phyloP scores from a whole-genome alignment of 2,329 filamentous ascomycete species.

The Thielaviopsis ethacetica region DNA sequence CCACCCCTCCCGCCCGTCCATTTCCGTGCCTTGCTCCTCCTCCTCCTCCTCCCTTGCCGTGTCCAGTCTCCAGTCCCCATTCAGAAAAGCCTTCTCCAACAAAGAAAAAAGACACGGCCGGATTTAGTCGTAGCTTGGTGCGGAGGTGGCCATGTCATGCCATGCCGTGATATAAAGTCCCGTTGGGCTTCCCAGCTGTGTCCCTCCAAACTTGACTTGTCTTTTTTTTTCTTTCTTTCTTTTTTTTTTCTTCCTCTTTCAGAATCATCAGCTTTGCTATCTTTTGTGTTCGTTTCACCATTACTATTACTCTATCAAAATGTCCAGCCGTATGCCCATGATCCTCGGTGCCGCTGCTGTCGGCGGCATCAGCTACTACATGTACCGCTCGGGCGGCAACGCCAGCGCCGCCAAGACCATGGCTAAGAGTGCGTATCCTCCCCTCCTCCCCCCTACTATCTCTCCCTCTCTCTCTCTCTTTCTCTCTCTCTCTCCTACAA shows the following conservation, averaged over 20 bases:
- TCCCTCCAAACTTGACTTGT: background rate
- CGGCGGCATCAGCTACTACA: slow-evolving; percentile 68
- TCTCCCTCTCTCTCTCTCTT: background rate
- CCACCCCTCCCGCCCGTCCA: background rate
- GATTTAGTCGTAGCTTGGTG: background rate
- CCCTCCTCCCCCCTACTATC: background rate
- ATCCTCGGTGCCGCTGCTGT: slow-evolving; percentile 45
- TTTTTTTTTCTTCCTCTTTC: background rate
- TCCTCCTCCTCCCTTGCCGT: background rate
- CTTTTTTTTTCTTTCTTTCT: background rate
- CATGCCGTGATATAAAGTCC: background rate
- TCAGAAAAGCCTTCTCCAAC: too few relatives aligned
- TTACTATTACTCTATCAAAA: slow-evolving; percentile 19
- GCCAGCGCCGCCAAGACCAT: slow-evolving; percentile 46
- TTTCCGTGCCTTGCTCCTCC: background rate
- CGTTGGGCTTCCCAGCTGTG: background rate
- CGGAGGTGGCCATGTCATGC: background rate
- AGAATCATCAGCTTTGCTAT: background rate
- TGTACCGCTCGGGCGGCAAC: slow-evolving; percentile 72
- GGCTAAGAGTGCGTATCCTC: slow-evolving; percentile 50
- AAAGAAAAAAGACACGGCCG: background rate
- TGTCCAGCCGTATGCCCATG: slow-evolving; percentile 31
- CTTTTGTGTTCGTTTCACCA: background rate
- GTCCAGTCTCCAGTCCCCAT: too few relatives aligned
- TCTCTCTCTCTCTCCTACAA: background rate